Conservation (phyloP, 1,284 basidiomycete species). For the Amylostereum chailletii region DNA sequence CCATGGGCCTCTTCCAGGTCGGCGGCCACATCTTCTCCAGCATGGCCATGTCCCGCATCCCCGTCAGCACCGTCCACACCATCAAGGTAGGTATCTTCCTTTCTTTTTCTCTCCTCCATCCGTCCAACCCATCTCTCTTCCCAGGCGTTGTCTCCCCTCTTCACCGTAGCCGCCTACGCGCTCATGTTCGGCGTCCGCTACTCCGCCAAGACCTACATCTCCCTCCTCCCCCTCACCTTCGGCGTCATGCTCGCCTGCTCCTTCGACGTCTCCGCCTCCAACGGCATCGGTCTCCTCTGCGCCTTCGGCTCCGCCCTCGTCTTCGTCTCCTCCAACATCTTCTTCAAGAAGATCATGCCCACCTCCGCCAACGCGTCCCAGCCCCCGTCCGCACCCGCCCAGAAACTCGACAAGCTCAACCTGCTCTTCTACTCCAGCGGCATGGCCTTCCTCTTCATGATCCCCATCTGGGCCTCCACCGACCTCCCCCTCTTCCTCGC, state of each 20-base stretch:
- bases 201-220: conserved; percentile 84
- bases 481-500: conserved; percentile 68
- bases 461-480: conserved; percentile 87
- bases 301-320: conserved; percentile 93
- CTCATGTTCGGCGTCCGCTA: conserved; percentile 91
- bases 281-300: conserved; percentile 76
- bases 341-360: conserved; percentile 98
- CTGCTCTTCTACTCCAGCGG: conserved; percentile 92
- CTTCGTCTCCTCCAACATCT: conserved; percentile 98
- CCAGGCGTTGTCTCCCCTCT: conserved; percentile 91
- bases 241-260: conserved; percentile 98
- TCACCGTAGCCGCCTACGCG: conserved; percentile 94
- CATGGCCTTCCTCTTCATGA: conserved; percentile 91
- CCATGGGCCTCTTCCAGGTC: conserved; percentile 92
- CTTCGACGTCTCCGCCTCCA: conserved; percentile 83
- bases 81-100: conserved; percentile 71
- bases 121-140: background rate
- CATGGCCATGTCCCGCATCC: conserved; percentile 92
- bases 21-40: conserved; percentile 97
- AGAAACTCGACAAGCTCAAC: conserved; percentile 96
- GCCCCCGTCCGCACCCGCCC: conserved; percentile 29
- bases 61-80: conserved; percentile 96
- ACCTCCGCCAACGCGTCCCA: conserved; percentile 38
- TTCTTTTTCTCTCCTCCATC: conserved; percentile 1
- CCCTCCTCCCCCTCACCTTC: conserved; percentile 88